Evolutionary conservation across 1,284 basidiomycete genomes (phyloP), one percentile per base, ranked within the genome.

Genomic region (Malassezia psittaci): DNA sequence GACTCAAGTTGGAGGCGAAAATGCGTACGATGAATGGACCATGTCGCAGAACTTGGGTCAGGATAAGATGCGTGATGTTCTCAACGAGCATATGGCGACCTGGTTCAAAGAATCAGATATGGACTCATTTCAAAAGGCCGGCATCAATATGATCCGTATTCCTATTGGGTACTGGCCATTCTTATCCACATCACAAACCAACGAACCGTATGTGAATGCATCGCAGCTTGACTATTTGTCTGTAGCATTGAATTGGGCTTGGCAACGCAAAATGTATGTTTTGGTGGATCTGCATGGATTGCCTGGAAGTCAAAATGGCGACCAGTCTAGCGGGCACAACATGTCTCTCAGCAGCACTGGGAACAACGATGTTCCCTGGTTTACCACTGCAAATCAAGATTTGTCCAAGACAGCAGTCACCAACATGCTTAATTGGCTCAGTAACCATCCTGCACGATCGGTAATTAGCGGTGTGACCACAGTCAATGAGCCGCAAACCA

Each of bases 271-370:
- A 46, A 77, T 78, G 67, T 76, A 77, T 55, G 73, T 75, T 36
- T 60, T 77, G 55, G 65, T 78, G 45, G 77, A 78, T 54, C 59
- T 77, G 36, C 77, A 78, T 63, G 76, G 75, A 33, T 65, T 78
- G 53, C 77, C 77, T 11, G 77, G 77, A 39, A 72, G 69, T n/a
- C 77, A 78, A 61, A 70, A 69, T 47, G 69, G 69, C 44, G 70
- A 73, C 52, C 70, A 73, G 60, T 66, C 68, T 11, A 66, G 62
- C 9, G 70, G 70, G 5, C 67, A 62, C 67, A 71, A 69, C 62
- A 65, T 63, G 40, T 62, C 67, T 51, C 51, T 55, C 49, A 47
- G 57, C 32, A 33, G 24, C 24, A 18, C 8, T 6, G 51, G 57
- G 40, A 35, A 51, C 48, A 61, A 66, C 50, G 57, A 57, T 51